Base-by-base conservation (phyloP, 345 rosid species). In the Pistacia integerrima region DNA sequence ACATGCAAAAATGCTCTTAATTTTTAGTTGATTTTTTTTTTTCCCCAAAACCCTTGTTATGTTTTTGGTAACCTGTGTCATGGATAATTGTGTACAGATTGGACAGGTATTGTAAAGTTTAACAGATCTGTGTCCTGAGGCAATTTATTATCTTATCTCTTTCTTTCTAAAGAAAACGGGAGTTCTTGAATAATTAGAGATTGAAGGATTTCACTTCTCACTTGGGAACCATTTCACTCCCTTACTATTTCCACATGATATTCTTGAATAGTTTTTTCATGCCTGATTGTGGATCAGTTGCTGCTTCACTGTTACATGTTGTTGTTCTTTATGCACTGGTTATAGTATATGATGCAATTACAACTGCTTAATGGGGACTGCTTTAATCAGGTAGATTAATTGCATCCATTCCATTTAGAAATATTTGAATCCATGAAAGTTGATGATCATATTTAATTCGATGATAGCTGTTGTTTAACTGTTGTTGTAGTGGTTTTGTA, bases 181-280 rank as follows among this genome's bases (percentile, higher is more conserved):
- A 52, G 1, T 10, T 52, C 60, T 30, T 16, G 28, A 69, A 69
- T 13, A 25, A 52, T 54, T 18, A 10, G 14, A n/a, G 18, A 11
- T 44, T 20, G n/a, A 11, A 62, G 51, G 12, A 30, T 60, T 60
- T 33, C 41, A 14, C n/a, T 54, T 54, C 18, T 16, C 16, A 54
- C 57, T 54, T 4, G 1, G 56, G 17, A 16, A 14, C 57, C n/a
- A 54, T 5, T 54, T 16, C 55, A 3, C 3, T 28, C 25, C 25
- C 69, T 18, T 18, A 9, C 41, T 25, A 12, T 64, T 36, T 17
- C 38, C 46, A 0, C 2, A 9, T 1, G 18, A 4, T 67, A 6
- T 69, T 30, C 16, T 18, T 69, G 73, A 52, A 52, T 69, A 25
- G 46, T 69, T 52, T 52, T 30, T 36, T 35, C 46, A 30, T 69